Evolutionary conservation across 2,329 filamentous ascomycete genomes (phyloP), one percentile per base, ranked within the genome.

Genomic region (Huntiella bhutanensis): DNA sequence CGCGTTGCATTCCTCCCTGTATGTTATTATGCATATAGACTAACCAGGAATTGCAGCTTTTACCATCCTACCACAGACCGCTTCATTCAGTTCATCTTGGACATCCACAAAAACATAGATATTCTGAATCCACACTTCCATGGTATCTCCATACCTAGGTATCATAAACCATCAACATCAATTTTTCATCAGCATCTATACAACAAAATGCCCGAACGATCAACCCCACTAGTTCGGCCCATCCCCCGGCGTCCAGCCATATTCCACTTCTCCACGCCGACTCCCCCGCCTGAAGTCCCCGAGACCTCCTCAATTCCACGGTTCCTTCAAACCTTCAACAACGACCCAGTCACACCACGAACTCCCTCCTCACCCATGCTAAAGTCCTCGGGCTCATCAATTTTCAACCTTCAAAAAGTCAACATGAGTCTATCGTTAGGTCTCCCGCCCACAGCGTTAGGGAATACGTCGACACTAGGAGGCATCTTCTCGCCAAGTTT

Each of bases 401-500:
- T 70, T 44, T 66, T 75, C 53, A 79, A 73, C 57, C 76, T 83
- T 49, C 82, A 79, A 17, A 76, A 80, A 53, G 94, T 85, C 7
- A 73, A 85, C 48, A 67, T 86, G 57, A 93, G 95, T 58, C 70
- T 98, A 50, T 41, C 33, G 13, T 28, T 45, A 6, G 43, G 17
- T 7, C 10, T 19, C 6, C 36, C 33, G 7, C n/a, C 33, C 4
- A 35, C 32, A 42, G 41, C 28, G 34, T 40, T 28, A 44, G 22
- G 10, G 94, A 85, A 3, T 80, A 28, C 82, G 7, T 87, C 85
- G 2, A 94, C 91, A 0, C 72, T 98, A 4, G 82, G 81, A 54
- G 88, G 91, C 46, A 98, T 98, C 56, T 98, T 93, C 66, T 78
- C 77, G 8, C 77, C 76, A 5, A 73, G 74, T 1, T 69, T 71